A percentile compares a stretch with the other conserved stretches of the same genome.
Conservation (phyloP, 2,329 filamentous ascomycete species). For the Xylaria sp. region DNA sequence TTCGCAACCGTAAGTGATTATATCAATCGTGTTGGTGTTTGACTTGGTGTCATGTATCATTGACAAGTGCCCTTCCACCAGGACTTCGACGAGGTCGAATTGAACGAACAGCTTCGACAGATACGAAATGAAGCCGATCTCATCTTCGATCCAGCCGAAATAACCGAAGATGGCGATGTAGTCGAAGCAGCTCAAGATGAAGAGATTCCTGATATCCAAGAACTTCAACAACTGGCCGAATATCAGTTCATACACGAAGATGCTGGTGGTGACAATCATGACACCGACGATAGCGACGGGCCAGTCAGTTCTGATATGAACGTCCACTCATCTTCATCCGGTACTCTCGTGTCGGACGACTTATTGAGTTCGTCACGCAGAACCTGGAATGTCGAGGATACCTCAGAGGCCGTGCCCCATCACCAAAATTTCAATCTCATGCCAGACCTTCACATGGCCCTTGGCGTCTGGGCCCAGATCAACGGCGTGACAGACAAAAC, state of each 20-base stretch:
- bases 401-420: background rate
- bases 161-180: background rate
- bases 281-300: no score
- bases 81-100: background rate
- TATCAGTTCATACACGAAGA: background rate
- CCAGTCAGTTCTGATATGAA: background rate
- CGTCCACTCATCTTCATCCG: background rate
- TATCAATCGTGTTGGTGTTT: no score
- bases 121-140: background rate
- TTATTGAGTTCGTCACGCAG: background rate
- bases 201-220: background rate
- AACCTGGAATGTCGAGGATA: background rate
- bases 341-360: background rate
- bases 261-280: no score
- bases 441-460: background rate
- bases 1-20: no score
- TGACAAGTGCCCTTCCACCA: background rate
- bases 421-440: background rate
- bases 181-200: background rate
- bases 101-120: background rate
- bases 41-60: no score
- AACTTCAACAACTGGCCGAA: background rate
- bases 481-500: background rate
- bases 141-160: background rate
- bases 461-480: background rate